A percentile compares a stretch with the other conserved stretches of the same genome.
phyloP scores from a whole-genome alignment of 257 asterid species.

The Jaltomata sinuosa region DNA sequence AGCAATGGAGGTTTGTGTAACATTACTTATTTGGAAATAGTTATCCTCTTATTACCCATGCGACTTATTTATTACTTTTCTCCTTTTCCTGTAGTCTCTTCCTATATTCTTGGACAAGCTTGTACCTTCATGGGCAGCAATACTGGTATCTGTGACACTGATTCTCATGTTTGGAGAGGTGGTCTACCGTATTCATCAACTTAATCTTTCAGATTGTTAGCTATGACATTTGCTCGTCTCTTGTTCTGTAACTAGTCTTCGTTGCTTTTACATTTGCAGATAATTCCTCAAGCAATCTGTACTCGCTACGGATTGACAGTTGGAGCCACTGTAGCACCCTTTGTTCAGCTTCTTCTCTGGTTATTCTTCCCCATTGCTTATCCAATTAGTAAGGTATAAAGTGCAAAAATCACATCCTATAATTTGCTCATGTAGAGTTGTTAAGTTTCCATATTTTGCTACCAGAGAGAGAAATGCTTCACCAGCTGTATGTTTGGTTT shows the following conservation, averaged over 20 bases:
- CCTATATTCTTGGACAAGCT: conserved; percentile 98
- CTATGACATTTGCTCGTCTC: neutral
- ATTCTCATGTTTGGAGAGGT: conserved; percentile 98
- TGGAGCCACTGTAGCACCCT: conserved; percentile 83
- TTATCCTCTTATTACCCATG: neutral
- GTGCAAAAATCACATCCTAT: neutral
- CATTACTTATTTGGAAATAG: conserved; percentile 1
- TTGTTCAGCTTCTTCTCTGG: conserved; percentile 91
- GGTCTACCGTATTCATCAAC: conserved; percentile 1
- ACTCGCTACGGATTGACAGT: conserved; percentile 90
- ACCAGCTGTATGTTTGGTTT: neutral
- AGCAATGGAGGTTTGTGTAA: conserved; percentile 89
- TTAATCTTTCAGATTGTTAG: neutral
- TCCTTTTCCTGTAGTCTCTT: conserved; percentile 50
- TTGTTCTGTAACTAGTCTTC: neutral
- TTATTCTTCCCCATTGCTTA: conserved; percentile 76
- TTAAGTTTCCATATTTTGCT: neutral
- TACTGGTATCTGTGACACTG: conserved; percentile 84
- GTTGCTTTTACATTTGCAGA: conserved; percentile 32
- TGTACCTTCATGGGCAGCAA: conserved; percentile 97
- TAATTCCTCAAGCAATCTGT: conserved; percentile 97
- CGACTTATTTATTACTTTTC: neutral
- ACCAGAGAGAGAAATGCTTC: neutral
- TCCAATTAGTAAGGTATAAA: conserved; percentile 92
- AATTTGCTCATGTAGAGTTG: neutral